Evolutionary conservation across 2,329 filamentous ascomycete species (phyloP), one percentile per base, ranked within the genome.

Genomic region (Monosporascus sp.): DNA sequence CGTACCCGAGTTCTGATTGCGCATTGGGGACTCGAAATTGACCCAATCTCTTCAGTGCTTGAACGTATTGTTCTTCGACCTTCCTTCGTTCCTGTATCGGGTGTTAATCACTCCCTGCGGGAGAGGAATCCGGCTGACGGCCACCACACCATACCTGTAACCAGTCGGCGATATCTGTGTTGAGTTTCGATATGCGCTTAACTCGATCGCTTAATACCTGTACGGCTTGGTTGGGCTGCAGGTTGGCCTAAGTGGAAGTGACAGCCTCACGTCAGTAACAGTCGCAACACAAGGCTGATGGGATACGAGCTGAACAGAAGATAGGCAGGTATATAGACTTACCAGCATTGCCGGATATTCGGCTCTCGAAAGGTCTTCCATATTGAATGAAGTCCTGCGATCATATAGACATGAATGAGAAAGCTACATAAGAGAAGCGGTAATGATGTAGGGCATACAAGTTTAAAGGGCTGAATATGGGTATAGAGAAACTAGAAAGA

Each of bases 271-370:
- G 52, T 60, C 52, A 62, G 60, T 50, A 50, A 52, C 48, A 31
- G 47, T 57, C 58, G 52, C 50, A 52, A 50, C 17, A 31, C 44
- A 9, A 14, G 31, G 4, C 11, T 5, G 31, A 34, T 34, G 31
- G 31, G 9, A 34, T 34, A 34, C 31, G 9, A 14, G 31, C 31
- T 34, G 31, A 34, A 34, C 31, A 5, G 31, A 34, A 34, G 31
- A 11, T 11, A 8, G 18, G 24, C 18, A 27, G 22, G 20, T 20
- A 53, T 42, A 17, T 49, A 47, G 55, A 73, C 88, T 79, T 80
- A 97, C 93, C 86, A 96, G 86, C 83, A 97, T 86, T 63, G 85
- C 86, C 71, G 93, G 91, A 79, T 97, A 97, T 74, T 97, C 93
- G 72, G 88, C 81, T 74, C 91, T 84, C 70, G 89, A 86, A 67